phyloP scores from a whole-genome alignment of 306 rosid genomes.

The Hippophae rhamnoides region DNA sequence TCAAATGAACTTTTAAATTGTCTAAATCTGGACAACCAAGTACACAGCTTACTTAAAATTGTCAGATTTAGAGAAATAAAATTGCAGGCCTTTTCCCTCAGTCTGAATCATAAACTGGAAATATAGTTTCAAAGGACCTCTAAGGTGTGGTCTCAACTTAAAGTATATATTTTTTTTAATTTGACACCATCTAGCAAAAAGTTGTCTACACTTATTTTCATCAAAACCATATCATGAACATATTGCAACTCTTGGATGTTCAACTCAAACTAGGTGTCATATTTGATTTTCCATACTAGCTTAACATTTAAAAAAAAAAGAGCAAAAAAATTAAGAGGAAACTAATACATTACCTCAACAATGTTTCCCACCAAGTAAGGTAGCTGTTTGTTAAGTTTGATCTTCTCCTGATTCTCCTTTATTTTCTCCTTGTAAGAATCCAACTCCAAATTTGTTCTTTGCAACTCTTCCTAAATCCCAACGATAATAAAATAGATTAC shows the following conservation, averaged over 20 bases:
- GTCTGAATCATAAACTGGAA: too few relatives aligned
- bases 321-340: not conserved
- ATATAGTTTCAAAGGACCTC: too few relatives aligned
- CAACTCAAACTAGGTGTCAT: too few relatives aligned
- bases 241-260: too few relatives aligned
- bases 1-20: not conserved
- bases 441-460: conserved; percentile 71
- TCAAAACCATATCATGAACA: too few relatives aligned
- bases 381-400: conserved; percentile 88
- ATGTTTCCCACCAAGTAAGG: conserved; percentile 95
- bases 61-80: too few relatives aligned
- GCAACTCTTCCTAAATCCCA: conserved; percentile 67
- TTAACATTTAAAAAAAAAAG: not conserved
- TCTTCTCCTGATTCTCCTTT: conserved; percentile 91
- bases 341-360: conserved; percentile 54
- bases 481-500: not conserved
- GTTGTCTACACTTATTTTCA: too few relatives aligned
- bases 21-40: not conserved
- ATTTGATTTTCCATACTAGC: too few relatives aligned
- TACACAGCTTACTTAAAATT: not conserved
- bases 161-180: too few relatives aligned
- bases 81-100: too few relatives aligned
- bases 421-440: conserved; percentile 82
- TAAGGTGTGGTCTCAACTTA: too few relatives aligned
- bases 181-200: too few relatives aligned